Percentiles rank a stretch among this genome's conserved stretches.
Conservation (phyloP, 129 eudicot genomes). For the Sambucus nigra region DNA sequence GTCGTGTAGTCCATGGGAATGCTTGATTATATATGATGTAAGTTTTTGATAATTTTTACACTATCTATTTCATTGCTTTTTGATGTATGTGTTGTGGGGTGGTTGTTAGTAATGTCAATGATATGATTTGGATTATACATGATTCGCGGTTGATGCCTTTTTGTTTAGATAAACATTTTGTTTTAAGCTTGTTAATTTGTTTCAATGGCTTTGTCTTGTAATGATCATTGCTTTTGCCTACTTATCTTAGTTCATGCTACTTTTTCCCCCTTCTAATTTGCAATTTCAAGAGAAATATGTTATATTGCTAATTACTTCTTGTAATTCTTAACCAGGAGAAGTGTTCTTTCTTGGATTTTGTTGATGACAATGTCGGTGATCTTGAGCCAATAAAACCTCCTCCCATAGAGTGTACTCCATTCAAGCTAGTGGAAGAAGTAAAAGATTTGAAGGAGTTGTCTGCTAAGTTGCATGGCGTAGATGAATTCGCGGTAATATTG, state of each 20-base stretch:
- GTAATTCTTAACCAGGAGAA: slow-evolving; percentile 46
- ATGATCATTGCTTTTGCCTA: neutral
- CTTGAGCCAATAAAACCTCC: slow-evolving; percentile 56
- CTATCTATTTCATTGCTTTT: neutral
- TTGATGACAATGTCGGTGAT: slow-evolving; percentile 36
- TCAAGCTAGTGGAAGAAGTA: slow-evolving; percentile 66
- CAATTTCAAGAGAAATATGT: neutral
- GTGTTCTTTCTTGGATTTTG: slow-evolving; percentile 53
- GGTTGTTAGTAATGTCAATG: neutral
- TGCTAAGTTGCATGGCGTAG: slow-evolving; percentile 44
- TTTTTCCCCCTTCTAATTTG: neutral
- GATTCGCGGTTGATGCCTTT: neutral
- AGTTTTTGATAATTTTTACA: neutral
- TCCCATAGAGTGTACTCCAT: slow-evolving; percentile 66
- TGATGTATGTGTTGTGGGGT: neutral
- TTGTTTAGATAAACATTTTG: neutral
- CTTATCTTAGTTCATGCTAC: neutral
- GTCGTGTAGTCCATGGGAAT: neutral
- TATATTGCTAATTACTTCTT: neutral
- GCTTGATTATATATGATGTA: neutral
- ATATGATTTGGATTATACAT: neutral
- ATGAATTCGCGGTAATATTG: slow-evolving; percentile 71
- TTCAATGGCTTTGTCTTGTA: neutral
- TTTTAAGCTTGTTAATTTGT: neutral
- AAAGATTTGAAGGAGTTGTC: slow-evolving; percentile 80